phyloP scores from a whole-genome alignment of 164 flowering plant species.

The Macadamia tetraphylla region DNA sequence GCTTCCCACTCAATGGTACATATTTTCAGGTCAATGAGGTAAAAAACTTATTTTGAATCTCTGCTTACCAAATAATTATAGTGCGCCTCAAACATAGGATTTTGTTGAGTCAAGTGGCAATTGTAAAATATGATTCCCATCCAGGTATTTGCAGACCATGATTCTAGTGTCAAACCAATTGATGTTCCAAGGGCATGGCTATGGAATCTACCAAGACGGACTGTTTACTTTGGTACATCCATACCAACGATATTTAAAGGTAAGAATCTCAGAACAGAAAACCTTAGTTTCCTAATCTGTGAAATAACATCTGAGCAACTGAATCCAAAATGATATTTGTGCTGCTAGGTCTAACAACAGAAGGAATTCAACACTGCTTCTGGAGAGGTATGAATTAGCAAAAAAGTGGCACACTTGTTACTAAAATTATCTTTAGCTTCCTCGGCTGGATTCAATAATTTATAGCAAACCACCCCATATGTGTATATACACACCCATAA shows the following conservation, averaged over 20 bases:
- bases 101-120: background rate
- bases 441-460: background rate
- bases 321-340: constrained; percentile 6
- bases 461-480: background rate
- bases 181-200: constrained; percentile 70
- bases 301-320: background rate
- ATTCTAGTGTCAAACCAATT: constrained; percentile 74
- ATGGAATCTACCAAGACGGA: constrained; percentile 78
- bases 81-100: background rate
- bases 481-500: background rate
- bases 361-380: constrained; percentile 46
- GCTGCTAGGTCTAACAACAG: constrained; percentile 26
- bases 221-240: constrained; percentile 90
- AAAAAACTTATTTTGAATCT: constrained; percentile 1
- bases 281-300: background rate
- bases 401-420: background rate
- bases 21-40: constrained; percentile 99
- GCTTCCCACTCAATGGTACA: constrained; percentile 97
- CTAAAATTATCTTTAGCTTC: background rate
- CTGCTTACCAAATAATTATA: background rate
- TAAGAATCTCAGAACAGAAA: constrained; percentile 11
- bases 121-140: constrained; percentile 6
- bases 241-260: constrained; percentile 88
- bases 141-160: constrained; percentile 97
- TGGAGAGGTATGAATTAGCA: constrained; percentile 49